These are phyloP conservation scores for Neurospora tetrasperma DNA, from an alignment of 495 filamentous ascomycete species.

Conservation along the genomic window DNA sequence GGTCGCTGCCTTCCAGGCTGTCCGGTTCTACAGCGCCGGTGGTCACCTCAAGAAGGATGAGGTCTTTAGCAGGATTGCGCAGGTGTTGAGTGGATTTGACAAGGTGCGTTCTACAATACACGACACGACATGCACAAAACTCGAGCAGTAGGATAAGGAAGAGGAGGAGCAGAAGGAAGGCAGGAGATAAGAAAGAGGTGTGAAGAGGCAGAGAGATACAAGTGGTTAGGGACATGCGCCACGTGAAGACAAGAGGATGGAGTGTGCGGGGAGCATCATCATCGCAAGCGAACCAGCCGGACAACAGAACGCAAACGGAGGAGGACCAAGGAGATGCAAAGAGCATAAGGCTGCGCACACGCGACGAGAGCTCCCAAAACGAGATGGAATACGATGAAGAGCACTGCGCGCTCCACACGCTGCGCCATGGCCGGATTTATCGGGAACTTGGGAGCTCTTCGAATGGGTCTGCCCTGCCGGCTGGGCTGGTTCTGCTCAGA, in stretches of 20 bases:
- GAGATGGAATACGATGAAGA: not conserved
- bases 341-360: not conserved
- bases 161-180: not conserved
- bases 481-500: not conserved
- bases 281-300: not conserved
- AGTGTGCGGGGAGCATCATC: not conserved
- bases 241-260: not conserved
- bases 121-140: not conserved
- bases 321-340: not conserved
- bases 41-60: constrained; percentile 68
- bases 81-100: constrained; percentile 88
- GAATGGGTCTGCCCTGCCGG: not conserved
- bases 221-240: not conserved
- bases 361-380: not conserved
- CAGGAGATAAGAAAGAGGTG: no score
- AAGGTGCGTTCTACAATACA: constrained; percentile 54
- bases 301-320: not conserved
- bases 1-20: constrained; percentile 43
- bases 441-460: not conserved
- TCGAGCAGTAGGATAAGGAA: not conserved
- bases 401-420: not conserved
- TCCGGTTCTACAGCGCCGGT: constrained; percentile 78
- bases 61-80: constrained; percentile 86
- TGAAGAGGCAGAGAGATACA: not conserved
- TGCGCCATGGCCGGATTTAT: not conserved